Conservation (phyloP, 2,329 filamentous ascomycete species). For the Thielaviopsis ethacetica region DNA sequence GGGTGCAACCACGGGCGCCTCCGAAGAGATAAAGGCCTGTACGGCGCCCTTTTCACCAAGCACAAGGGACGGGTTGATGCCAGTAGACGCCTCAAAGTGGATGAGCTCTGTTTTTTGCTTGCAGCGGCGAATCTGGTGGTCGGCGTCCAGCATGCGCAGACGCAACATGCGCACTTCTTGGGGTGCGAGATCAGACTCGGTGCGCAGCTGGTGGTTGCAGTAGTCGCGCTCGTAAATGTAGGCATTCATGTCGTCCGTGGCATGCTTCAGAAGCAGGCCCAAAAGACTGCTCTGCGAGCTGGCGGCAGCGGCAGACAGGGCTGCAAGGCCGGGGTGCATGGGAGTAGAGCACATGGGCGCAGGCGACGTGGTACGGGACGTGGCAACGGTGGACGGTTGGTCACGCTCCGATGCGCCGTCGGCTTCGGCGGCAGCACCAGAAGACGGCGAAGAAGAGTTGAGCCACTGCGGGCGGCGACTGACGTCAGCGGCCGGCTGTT, state of each 20-base stretch:
- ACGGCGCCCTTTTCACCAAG: constrained; percentile 13
- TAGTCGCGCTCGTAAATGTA: constrained; percentile 28
- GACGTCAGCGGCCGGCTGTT: no score
- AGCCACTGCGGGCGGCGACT: no score
- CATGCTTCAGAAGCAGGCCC: constrained; percentile 17
- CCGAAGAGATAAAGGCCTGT: constrained; percentile 6
- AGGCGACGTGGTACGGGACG: background rate
- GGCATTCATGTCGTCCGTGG: constrained; percentile 26
- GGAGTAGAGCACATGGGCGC: background rate
- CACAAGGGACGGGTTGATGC: constrained; percentile 3
- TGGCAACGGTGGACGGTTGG: constrained; percentile 3
- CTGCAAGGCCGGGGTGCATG: constrained; percentile 1
- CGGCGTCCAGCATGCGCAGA: constrained; percentile 26
- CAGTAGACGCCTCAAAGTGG: constrained; percentile 18
- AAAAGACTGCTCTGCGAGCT: constrained; percentile 7
- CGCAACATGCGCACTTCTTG: constrained; percentile 26
- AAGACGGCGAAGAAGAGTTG: no score
- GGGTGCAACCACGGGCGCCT: constrained; percentile 5
- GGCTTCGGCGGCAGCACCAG: background rate
- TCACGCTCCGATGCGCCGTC: background rate
- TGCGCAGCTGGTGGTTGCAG: constrained; percentile 21
- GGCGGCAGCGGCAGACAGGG: constrained; percentile 3
- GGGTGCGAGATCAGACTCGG: constrained; percentile 21
- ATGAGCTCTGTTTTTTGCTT: constrained; percentile 23
- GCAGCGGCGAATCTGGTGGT: constrained; percentile 27